These are phyloP conservation scores for Amaranthus tricolor DNA, from an alignment of 179 eudicot species.

Conservation along the genomic window DNA sequence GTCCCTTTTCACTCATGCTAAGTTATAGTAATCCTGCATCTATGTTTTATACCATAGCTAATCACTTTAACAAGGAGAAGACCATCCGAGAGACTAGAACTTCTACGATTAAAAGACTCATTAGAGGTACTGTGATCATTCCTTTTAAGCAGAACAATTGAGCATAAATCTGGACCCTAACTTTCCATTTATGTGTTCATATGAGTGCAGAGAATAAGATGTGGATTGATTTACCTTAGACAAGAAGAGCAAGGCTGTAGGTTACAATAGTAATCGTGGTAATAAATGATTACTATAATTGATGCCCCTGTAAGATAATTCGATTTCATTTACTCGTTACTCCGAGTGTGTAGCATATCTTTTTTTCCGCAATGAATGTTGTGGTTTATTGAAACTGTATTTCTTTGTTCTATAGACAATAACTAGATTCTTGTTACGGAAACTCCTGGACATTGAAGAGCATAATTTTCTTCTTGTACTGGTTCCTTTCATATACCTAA, in stretches of 20 bases:
- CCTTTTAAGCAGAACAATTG: neutral
- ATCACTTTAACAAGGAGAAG: constrained; percentile 65
- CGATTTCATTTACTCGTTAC: constrained; percentile 17
- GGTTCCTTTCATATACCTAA: too few species aligned
- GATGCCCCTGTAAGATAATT: constrained; percentile 14
- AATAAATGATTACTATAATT: constrained; percentile 18
- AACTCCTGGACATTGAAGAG: neutral
- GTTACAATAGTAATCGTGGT: constrained; percentile 36
- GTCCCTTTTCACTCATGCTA: neutral
- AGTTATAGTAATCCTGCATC: constrained; percentile 5
- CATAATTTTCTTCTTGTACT: neutral
- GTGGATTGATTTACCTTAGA: constrained; percentile 63
- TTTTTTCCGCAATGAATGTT: constrained; percentile 34
- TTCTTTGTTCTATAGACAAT: constrained; percentile 24
- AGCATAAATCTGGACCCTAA: neutral
- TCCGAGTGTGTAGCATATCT: constrained; percentile 29
- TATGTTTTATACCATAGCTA: constrained; percentile 43
- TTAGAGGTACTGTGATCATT: constrained; percentile 55
- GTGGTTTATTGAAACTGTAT: constrained; percentile 14
- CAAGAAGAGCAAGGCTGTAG: constrained; percentile 72
- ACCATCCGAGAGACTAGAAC: constrained; percentile 78
- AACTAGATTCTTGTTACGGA: constrained; percentile 2
- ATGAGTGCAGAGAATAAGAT: constrained; percentile 60
- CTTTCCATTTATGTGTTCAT: neutral
- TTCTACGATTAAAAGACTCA: constrained; percentile 78